A percentile compares a stretch with the other conserved stretches of the same genome.
Conservation (phyloP, 1,139 yeast species). For the Geotrichum fermentans region DNA sequence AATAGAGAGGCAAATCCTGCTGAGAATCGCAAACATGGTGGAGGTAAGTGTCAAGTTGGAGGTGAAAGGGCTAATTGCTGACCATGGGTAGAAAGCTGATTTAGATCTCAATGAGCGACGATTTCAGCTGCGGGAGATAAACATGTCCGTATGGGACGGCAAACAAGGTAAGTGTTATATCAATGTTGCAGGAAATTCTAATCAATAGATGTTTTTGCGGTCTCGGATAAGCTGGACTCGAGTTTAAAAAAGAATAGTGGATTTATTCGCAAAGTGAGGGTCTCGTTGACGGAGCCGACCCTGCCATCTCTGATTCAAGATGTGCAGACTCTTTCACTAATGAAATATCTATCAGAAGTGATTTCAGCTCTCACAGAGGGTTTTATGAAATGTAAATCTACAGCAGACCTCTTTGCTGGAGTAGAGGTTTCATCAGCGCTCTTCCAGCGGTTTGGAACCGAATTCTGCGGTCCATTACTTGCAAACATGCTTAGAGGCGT, state of each 20-base stretch:
- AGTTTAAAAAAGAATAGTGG: conserved; percentile 81
- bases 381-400: conserved; percentile 48
- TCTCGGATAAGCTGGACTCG: conserved; percentile 53
- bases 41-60: too few relatives aligned
- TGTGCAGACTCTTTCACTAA: conserved; percentile 57
- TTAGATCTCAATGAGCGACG: conserved; percentile 26
- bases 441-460: conserved; percentile 63
- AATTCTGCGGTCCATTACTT: conserved; percentile 53
- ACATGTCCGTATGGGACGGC: conserved; percentile 54
- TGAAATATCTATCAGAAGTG: conserved; percentile 73
- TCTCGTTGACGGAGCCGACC: conserved; percentile 50
- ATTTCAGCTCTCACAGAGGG: conserved; percentile 62
- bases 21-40: too few relatives aligned
- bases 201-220: conserved; percentile 25
- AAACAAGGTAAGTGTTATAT: conserved; percentile 31
- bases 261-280: conserved; percentile 65
- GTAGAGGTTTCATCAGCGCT: conserved; percentile 65
- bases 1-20: too few relatives aligned
- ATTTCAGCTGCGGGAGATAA: conserved; percentile 41
- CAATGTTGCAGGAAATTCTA: background rate
- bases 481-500: conserved; percentile 47
- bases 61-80: too few relatives aligned
- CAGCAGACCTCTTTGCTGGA: conserved; percentile 59
- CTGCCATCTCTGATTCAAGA: conserved; percentile 54
- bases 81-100: background rate